Percentiles rank a stretch among this genome's conserved stretches.
phyloP scores from a whole-genome alignment of 139 green algal species.

The Klebsormidium nitens region DNA sequence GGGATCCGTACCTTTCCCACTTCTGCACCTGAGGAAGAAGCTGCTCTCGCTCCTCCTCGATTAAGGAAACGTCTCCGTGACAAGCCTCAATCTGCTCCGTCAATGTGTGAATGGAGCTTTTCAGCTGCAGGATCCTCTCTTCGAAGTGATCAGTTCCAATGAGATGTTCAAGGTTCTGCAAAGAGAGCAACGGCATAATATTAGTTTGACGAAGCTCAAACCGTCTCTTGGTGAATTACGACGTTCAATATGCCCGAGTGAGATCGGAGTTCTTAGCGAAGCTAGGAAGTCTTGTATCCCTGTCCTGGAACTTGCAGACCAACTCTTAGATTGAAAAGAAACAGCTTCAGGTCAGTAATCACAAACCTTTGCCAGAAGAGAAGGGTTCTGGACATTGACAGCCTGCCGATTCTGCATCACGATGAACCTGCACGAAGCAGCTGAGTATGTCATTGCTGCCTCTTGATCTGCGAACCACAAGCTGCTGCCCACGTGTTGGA shows the following conservation, averaged over 20 bases:
- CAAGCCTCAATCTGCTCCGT: too few relatives aligned
- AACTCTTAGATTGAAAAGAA: neutral
- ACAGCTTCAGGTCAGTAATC: neutral
- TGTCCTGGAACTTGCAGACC: too few relatives aligned
- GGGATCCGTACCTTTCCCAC: too few relatives aligned
- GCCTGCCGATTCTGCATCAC: constrained; percentile 25
- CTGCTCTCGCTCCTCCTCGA: too few relatives aligned
- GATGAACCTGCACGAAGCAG: constrained; percentile 15
- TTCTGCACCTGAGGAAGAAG: too few relatives aligned
- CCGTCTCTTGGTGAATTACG: too few relatives aligned
- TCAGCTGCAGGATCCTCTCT: too few relatives aligned
- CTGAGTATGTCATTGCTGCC: neutral
- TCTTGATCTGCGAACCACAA: neutral
- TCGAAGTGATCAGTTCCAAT: constrained; percentile 15
- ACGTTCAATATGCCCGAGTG: too few relatives aligned
- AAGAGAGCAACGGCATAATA: neutral
- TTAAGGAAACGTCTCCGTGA: too few relatives aligned
- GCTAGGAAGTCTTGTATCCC: too few relatives aligned
- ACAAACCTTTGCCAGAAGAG: constrained; percentile 12
- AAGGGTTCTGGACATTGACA: constrained; percentile 8
- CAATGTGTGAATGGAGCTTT: too few relatives aligned
- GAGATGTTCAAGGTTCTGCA: constrained; percentile 18
- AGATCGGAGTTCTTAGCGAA: too few relatives aligned
- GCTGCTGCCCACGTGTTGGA: neutral
- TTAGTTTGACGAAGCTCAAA: neutral